Conservation (phyloP, 768 basidiomycete species). For the Xerocomus brunneocitrinus region DNA sequence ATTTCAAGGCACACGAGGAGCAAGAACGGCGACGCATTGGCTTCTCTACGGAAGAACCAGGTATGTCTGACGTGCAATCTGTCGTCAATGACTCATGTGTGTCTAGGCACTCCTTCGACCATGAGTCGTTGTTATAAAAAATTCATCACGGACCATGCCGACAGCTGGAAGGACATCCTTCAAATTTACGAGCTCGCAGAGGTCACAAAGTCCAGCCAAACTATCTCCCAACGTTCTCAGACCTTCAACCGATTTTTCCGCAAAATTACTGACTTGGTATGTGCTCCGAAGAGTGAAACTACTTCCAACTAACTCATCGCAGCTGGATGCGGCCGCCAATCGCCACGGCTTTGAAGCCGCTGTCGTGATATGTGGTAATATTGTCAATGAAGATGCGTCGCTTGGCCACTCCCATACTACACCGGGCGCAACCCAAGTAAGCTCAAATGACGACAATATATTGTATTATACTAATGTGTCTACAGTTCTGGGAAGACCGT, state of each 20-base stretch:
- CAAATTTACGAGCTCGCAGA: background rate
- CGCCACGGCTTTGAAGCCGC: background rate
- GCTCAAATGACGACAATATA: background rate
- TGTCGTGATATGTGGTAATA: background rate
- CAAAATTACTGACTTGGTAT: no score
- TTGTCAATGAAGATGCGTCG: conserved; percentile 1
- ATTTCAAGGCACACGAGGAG: background rate
- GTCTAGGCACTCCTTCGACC: background rate
- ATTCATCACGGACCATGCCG: background rate
- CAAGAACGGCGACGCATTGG: background rate
- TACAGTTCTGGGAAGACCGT: background rate
- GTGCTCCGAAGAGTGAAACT: no score
- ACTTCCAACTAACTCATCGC: no score
- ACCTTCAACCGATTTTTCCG: background rate
- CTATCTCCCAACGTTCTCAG: background rate
- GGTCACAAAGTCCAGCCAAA: background rate
- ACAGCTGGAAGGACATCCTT: background rate
- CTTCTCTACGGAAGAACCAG: background rate
- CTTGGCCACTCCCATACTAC: background rate
- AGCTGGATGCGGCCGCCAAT: background rate
- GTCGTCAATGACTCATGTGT: background rate
- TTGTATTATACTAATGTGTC: no score
- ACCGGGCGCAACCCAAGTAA: background rate
- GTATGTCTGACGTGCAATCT: background rate
- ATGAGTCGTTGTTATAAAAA: background rate